These are phyloP conservation scores for Acanthamoeba castellanii DNA, from an alignment of 208 protist species.

Conservation along the genomic window DNA sequence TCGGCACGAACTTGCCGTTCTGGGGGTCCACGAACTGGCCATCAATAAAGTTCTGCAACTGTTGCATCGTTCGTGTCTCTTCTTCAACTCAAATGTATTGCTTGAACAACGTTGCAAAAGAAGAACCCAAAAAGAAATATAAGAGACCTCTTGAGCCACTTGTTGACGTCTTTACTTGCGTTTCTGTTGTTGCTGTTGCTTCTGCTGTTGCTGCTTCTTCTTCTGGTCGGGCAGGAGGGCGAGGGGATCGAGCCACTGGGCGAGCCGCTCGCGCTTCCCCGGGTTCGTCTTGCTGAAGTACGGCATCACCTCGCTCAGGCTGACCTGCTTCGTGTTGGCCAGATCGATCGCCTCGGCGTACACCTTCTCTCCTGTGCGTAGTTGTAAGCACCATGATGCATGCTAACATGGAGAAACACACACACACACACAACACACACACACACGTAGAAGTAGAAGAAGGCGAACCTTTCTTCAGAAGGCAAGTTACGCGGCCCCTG, in stretches of 20 bases:
- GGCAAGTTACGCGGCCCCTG: conserved; percentile 51
- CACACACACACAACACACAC: neutral
- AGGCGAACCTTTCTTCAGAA: conserved; percentile 46
- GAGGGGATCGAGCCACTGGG: conserved; percentile 30
- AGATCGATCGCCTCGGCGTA: neutral
- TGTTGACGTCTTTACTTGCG: no score
- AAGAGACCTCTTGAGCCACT: no score
- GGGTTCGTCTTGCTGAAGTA: neutral
- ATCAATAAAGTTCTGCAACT: conserved; percentile 74
- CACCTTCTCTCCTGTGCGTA: neutral
- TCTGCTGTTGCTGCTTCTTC: neutral
- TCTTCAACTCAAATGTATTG: no score
- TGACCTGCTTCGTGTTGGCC: conserved; percentile 35
- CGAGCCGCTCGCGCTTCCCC: neutral
- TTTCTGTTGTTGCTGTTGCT: no score
- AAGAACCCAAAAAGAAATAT: no score
- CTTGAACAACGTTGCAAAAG: no score
- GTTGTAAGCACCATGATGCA: neutral
- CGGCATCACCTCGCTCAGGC: neutral
- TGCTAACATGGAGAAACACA: neutral
- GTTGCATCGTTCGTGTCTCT: neutral
- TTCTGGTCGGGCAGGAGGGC: conserved; percentile 11
- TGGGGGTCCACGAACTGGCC: conserved; percentile 70
- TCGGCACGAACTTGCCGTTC: conserved; percentile 71
- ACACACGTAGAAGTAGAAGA: neutral